Base-by-base conservation (phyloP, 2,329 filamentous ascomycete genomes). In the Domatiomyces globalis region DNA sequence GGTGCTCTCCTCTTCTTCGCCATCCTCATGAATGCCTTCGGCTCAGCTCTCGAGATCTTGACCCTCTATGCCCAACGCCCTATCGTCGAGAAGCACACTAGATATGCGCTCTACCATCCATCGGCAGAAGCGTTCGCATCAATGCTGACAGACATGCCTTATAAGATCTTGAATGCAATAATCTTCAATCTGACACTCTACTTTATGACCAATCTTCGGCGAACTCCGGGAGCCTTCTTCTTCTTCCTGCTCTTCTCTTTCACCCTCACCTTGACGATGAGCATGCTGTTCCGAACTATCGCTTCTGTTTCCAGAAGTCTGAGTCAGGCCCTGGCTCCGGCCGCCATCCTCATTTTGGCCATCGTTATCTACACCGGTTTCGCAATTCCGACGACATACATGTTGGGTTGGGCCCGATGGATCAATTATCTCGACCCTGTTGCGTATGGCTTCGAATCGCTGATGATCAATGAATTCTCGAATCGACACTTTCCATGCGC, bases 31-130 rank as follows among this genome's bases (percentile, higher is more conserved):
- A 80, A 83, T 61, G 71, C 74, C 51, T 65, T 85, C 6, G 62
- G 84, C 1, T 73, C 79, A 19, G 78, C 85, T 72, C 75, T 79
- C 1, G 83, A 86, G 63, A 81, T 85, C 43, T 68, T 22, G 87
- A 89, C 61, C 68, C 75, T 95, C 4, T 95, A 92, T 64, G 79
- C 86, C 1, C 88, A 95, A 77, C 84, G 89, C 27, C 85, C 86
- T 1, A 94, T 95, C 60, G 87, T 95, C 55, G 87, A 95, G 64
- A 95, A 95, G 65, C 89, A 95, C 61, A 71, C 77, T 51, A 81
- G 85, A 54, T 95, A 94, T 64, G 87, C 88, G 18, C 74, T 95
- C 17, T 94, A 95, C 62, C 89, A 94, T 62, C 87, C 89, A 0
- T 88, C 84, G 8, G 84, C 87, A 15, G 88, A 95, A 73, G 86